Base-by-base conservation (phyloP, 306 rosid genomes). In the Sesbania bispinosa region DNA sequence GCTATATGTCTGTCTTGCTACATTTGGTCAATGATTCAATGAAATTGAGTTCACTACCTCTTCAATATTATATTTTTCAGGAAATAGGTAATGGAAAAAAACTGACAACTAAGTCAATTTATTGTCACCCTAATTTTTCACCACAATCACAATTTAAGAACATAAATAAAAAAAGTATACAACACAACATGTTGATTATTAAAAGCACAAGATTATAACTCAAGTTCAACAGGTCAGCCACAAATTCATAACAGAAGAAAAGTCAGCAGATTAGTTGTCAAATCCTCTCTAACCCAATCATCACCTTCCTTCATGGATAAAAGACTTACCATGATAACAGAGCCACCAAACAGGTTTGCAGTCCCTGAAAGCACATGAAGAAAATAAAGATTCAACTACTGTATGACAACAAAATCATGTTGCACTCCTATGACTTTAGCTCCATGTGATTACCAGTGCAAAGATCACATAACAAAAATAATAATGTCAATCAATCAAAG, bases 291-390 rank as follows among this genome's bases (percentile, higher is more conserved):
- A 16, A 41, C 15, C 69, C 74, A 61, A 45, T 43, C 19, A 45
- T 43, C 19, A 38, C 39, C 65, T 15, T 24, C 72, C 48, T 52
- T 51, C 35, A 7, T 45, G 19, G 39, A 62, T 36, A 38, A 58
- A 73, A 38, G 42, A 76, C 55, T 79, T 60, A 95, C 99, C 99
- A 88, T 64, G 96, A 89, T 21, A 95, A 69, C 67, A 92, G 74
- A 77, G 96, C 85, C 83, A 88, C 96, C 87, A 92, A 85, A 84
- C 99, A 95, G 69, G 99, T 95, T 89, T 95, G 99, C 74, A 95
- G 85, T 64, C 99, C 99, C 99, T 95, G 93, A 43, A 76, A 76
- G 58, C 47, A 69, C 29, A 81, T 53, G 68, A 47, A 63, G 35
- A 71, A 74, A 8, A 74, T 48, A 68, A 61, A 26, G 45, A 47